Evolutionary conservation across 2,329 filamentous ascomycete species (phyloP).

Genomic region (Leptographium wingfieldii): DNA sequence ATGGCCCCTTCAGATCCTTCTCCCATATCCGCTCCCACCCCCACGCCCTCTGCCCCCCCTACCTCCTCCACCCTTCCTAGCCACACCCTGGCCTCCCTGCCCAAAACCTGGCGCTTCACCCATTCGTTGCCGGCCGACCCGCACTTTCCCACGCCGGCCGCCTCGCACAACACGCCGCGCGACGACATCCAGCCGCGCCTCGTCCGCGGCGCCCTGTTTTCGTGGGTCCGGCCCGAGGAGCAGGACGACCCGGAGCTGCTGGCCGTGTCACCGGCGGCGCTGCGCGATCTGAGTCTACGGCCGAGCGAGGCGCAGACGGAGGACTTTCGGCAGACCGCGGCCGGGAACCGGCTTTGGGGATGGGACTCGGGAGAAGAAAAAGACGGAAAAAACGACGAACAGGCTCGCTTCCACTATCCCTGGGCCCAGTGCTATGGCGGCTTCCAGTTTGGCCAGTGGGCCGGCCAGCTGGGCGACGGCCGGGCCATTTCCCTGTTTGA

Average conservation of each 20-base stretch:
- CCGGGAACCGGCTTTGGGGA: conserved; percentile 72
- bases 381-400: too few species aligned
- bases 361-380: conserved; percentile 31
- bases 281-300: conserved; percentile 69
- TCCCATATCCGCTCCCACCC: not conserved
- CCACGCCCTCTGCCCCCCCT: not conserved
- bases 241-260: conserved; percentile 65
- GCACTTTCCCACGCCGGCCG: conserved; percentile 64
- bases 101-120: conserved; percentile 54
- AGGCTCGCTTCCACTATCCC: conserved; percentile 60
- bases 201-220: conserved; percentile 77
- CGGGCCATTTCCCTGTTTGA: conserved; percentile 92
- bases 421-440: conserved; percentile 99
- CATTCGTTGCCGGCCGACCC: conserved; percentile 63
- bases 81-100: conserved; percentile 38
- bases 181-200: conserved; percentile 65
- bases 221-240: conserved; percentile 74
- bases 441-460: conserved; percentile 73
- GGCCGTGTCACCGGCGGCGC: conserved; percentile 63
- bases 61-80: conserved; percentile 12
- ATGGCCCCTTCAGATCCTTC: not conserved
- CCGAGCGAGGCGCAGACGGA: conserved; percentile 54
- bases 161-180: conserved; percentile 71
- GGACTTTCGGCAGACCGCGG: conserved; percentile 64
- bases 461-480: conserved; percentile 89